Conservation (phyloP, 1,284 basidiomycete genomes). For the Irpex sp. region DNA sequence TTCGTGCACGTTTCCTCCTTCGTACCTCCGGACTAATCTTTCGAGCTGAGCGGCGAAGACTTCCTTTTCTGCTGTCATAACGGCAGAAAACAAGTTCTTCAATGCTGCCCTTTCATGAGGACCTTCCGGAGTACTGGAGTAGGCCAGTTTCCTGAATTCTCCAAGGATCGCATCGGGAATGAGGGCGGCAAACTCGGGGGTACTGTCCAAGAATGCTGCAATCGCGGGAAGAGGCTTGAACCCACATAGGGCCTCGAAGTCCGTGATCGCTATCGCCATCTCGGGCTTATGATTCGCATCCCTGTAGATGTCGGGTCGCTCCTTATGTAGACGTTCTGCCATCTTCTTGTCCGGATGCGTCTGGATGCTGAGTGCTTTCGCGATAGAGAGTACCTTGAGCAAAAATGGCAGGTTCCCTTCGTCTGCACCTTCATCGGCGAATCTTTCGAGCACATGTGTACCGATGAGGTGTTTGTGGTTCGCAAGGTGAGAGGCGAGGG, state of each 20-base stretch:
- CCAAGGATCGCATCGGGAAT: slow-evolving; percentile 56
- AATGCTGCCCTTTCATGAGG: slow-evolving; percentile 60
- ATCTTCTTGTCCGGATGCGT: slow-evolving; percentile 94
- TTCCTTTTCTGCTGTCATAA: slow-evolving; percentile 73
- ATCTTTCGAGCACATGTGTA: slow-evolving; percentile 55
- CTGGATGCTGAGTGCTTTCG: slow-evolving; percentile 95
- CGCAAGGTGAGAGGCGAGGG: slow-evolving; percentile 62
- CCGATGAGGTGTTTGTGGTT: slow-evolving; percentile 72
- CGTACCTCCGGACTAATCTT: slow-evolving; percentile 64
- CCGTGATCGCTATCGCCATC: slow-evolving; percentile 94
- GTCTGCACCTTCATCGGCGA: slow-evolving; percentile 42
- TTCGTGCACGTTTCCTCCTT: slow-evolving; percentile 34
- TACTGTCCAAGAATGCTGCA: slow-evolving; percentile 58
- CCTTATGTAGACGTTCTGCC: slow-evolving; percentile 73
- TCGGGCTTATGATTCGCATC: slow-evolving; percentile 97
- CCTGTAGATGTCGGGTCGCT: slow-evolving; percentile 70
- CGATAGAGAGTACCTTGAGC: slow-evolving; percentile 92
- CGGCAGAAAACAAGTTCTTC: slow-evolving; percentile 71
- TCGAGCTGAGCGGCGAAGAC: slow-evolving; percentile 54
- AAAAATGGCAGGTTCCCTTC: slow-evolving; percentile 86
- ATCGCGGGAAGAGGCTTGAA: slow-evolving; percentile 82
- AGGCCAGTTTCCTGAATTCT: slow-evolving; percentile 44
- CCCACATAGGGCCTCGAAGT: slow-evolving; percentile 90
- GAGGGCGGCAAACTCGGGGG: slow-evolving; percentile 78
- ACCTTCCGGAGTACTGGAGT: slow-evolving; percentile 37